phyloP scores from a whole-genome alignment of 108 stramenopile genomes.

The Thalassiosira profunda region DNA sequence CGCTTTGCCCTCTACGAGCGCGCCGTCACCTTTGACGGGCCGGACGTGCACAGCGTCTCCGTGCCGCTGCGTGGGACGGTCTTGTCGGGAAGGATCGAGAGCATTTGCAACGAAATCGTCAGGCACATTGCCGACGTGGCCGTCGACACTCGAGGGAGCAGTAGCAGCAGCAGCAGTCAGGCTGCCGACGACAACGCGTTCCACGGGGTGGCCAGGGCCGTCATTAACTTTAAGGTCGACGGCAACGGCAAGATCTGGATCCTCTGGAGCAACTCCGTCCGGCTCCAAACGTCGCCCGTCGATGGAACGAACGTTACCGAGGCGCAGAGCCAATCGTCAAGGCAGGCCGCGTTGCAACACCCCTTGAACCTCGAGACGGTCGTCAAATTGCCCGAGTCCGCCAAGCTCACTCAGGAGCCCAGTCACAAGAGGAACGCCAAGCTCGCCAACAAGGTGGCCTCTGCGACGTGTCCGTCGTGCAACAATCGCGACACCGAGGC shows the following conservation, averaged over 20 bases:
- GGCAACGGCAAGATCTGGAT: constrained; percentile 70
- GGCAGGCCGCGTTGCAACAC: background rate
- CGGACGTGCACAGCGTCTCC: constrained; percentile 71
- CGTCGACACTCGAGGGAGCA: too few relatives aligned
- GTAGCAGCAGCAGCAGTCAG: constrained; percentile 39
- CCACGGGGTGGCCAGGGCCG: constrained; percentile 65
- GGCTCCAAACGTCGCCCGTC: constrained; percentile 21
- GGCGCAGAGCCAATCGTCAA: background rate
- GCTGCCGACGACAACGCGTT: constrained; percentile 13
- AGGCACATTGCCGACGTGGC: too few relatives aligned
- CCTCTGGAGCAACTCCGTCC: constrained; percentile 50
- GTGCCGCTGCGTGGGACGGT: constrained; percentile 75
- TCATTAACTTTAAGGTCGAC: constrained; percentile 89
- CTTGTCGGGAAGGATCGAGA: constrained; percentile 64
- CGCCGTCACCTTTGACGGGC: constrained; percentile 86
- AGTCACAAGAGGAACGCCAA: constrained; percentile 44
- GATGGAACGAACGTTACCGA: constrained; percentile 6
- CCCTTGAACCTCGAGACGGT: constrained; percentile 70
- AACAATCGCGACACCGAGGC: constrained; percentile 24
- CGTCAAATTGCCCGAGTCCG: constrained; percentile 57
- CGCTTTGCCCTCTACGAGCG: constrained; percentile 85
- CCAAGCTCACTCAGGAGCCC: constrained; percentile 64
- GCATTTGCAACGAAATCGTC: constrained; percentile 77
- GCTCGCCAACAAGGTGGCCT: constrained; percentile 39
- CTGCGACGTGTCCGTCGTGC: constrained; percentile 68